These are phyloP conservation scores for Flueggea neowawraea DNA, from an alignment of 441 rosid species.

Conservation along the genomic window DNA sequence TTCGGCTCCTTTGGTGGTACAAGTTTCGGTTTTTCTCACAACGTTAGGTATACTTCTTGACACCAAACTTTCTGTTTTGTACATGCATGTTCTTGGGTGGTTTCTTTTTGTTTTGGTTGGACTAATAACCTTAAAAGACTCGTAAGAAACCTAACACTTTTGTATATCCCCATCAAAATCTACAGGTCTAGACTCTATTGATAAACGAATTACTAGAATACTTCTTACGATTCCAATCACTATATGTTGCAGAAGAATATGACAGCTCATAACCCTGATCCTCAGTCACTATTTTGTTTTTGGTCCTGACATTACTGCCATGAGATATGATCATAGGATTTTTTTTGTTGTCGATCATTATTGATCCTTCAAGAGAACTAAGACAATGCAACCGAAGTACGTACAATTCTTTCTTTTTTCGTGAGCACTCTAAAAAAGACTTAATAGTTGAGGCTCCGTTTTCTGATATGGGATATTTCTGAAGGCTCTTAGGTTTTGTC, in stretches of 20 bases:
- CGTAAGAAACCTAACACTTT: no score
- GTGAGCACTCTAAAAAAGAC: constrained; percentile 16
- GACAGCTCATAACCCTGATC: constrained; percentile 34
- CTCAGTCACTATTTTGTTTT: constrained; percentile 16
- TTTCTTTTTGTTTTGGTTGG: no score
- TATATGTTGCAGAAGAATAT: constrained; percentile 35
- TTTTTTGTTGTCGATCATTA: background rate
- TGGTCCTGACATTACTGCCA: constrained; percentile 4
- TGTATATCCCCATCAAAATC: constrained; percentile 13
- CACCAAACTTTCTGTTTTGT: no score
- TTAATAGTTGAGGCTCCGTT: constrained; percentile 17
- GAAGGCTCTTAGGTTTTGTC: constrained; percentile 8
- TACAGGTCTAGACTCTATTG: constrained; percentile 22
- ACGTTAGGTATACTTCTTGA: no score
- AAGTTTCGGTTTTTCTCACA: no score
- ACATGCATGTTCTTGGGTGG: no score
- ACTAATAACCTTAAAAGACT: no score
- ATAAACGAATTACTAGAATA: constrained; percentile 19
- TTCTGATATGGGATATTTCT: constrained; percentile 20
- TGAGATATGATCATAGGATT: constrained; percentile 9
- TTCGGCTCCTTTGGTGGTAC: no score
- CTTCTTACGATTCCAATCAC: constrained; percentile 25
- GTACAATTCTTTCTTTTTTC: constrained; percentile 23
- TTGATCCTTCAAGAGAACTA: constrained; percentile 15
- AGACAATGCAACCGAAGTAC: constrained; percentile 13